Conservation (phyloP, 2,329 filamentous ascomycete genomes). For the Hansfordia pulvinata region DNA sequence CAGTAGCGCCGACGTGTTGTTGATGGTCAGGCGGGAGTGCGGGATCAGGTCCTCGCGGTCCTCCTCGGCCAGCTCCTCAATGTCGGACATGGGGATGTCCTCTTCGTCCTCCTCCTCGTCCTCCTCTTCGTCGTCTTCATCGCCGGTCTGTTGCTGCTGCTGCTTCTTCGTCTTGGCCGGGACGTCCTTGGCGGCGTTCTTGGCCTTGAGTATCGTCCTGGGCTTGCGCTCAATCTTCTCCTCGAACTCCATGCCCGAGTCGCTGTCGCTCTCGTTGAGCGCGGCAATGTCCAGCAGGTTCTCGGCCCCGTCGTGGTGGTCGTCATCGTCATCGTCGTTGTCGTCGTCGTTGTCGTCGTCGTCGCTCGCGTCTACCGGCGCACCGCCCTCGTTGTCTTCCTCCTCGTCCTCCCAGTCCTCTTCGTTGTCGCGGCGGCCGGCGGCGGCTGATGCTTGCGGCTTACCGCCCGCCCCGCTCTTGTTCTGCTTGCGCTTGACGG, state of each 20-base stretch:
- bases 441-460: constrained; percentile 4
- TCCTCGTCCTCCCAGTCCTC: constrained; percentile 11
- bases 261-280: constrained; percentile 46
- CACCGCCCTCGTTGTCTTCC: constrained; percentile 7
- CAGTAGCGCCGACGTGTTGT: constrained; percentile 82
- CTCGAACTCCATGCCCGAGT: constrained; percentile 64
- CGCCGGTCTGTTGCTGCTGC: constrained; percentile 26
- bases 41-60: constrained; percentile 80
- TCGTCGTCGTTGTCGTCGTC: constrained; percentile 12
- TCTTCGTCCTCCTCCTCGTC: constrained; percentile 67
- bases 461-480: constrained; percentile 8
- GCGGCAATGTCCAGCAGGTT: constrained; percentile 36
- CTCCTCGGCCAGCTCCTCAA: constrained; percentile 63
- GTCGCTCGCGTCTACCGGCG: constrained; percentile 7
- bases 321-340: constrained; percentile 13
- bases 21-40: constrained; percentile 89
- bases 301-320: constrained; percentile 15
- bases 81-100: constrained; percentile 80
- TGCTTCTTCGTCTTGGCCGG: too few relatives aligned
- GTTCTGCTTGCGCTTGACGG: constrained; percentile 13
- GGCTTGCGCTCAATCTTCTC: constrained; percentile 48
- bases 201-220: constrained; percentile 27
- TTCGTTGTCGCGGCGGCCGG: constrained; percentile 7
- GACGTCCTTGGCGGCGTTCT: too few relatives aligned
- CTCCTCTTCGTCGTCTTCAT: constrained; percentile 40